Evolutionary conservation across 2,329 filamentous ascomycete genomes (phyloP).

Genomic region (Cyphellophora attinorum): DNA sequence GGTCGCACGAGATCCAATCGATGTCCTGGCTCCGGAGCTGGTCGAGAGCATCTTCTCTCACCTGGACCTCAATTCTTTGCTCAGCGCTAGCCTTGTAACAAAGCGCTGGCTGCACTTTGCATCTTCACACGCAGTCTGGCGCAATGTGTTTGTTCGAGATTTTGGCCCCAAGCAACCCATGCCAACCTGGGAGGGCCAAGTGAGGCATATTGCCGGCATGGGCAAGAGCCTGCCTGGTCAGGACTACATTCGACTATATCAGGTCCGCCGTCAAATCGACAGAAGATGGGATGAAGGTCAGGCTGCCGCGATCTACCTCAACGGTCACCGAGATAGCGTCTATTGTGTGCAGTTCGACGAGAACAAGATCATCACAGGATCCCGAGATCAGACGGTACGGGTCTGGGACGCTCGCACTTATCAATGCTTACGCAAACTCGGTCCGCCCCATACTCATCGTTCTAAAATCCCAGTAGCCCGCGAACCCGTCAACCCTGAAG

Average conservation of each 20-base stretch:
- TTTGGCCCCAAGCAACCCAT: slow-evolving; percentile 29
- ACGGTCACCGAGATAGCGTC: slow-evolving; percentile 89
- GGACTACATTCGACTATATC: slow-evolving; percentile 80
- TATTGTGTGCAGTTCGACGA: slow-evolving; percentile 98
- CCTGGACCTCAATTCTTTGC: slow-evolving; percentile 48
- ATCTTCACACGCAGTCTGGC: slow-evolving; percentile 52
- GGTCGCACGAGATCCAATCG: slow-evolving; percentile 41
- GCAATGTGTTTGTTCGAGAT: slow-evolving; percentile 48
- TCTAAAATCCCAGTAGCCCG: slow-evolving; percentile 42
- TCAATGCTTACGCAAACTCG: slow-evolving; percentile 76
- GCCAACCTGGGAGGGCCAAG: neutral
- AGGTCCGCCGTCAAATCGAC: slow-evolving; percentile 65
- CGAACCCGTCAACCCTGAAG: slow-evolving; percentile 28
- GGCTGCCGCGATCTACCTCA: slow-evolving; percentile 76
- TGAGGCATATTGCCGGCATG: slow-evolving; percentile 27
- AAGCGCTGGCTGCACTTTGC: slow-evolving; percentile 46
- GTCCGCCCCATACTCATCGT: slow-evolving; percentile 56
- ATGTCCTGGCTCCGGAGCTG: slow-evolving; percentile 49
- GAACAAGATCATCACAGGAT: slow-evolving; percentile 96
- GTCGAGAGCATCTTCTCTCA: slow-evolving; percentile 49
- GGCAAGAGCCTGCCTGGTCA: slow-evolving; percentile 50
- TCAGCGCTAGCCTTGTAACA: slow-evolving; percentile 47
- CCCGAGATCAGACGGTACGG: slow-evolving; percentile 87
- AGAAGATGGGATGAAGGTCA: slow-evolving; percentile 69
- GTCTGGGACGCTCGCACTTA: slow-evolving; percentile 92